Evolutionary conservation across 805 yeast genomes (phyloP).

Genomic region (Candida nonsorbophila): DNA sequence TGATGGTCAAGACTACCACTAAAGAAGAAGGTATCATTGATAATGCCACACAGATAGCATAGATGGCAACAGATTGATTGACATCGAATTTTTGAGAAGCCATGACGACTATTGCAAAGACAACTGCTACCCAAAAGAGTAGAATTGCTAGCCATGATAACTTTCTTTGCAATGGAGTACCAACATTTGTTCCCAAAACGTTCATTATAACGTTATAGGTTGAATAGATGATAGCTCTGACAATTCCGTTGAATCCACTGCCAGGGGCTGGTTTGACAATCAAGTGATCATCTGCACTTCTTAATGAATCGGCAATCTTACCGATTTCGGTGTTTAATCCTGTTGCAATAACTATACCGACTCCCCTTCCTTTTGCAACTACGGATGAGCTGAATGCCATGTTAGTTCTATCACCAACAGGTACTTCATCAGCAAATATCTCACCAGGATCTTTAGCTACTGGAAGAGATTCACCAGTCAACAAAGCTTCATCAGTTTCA

Average conservation of each 20-base stretch:
- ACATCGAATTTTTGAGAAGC: conserved; percentile 73
- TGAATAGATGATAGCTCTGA: conserved; percentile 44
- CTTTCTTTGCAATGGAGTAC: conserved; percentile 78
- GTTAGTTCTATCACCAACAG: conserved; percentile 71
- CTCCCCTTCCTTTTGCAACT: conserved; percentile 71
- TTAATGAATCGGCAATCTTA: conserved; percentile 57
- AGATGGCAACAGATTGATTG: conserved; percentile 76
- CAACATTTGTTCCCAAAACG: conserved; percentile 68
- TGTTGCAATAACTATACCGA: conserved; percentile 63
- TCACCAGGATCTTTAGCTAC: conserved; percentile 48
- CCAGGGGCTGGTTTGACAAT: conserved; percentile 39
- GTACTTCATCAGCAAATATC: conserved; percentile 29
- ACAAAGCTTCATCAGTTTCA: conserved; percentile 65
- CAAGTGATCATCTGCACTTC: conserved; percentile 32
- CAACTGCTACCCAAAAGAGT: conserved; percentile 71
- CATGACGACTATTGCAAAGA: conserved; percentile 84
- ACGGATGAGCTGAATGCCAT: conserved; percentile 67
- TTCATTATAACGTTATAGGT: conserved; percentile 54
- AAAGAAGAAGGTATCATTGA: conserved; percentile 81
- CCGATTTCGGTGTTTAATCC: conserved; percentile 74
- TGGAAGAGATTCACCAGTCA: conserved; percentile 64
- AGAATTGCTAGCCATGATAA: conserved; percentile 72
- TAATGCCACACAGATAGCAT: conserved; percentile 80
- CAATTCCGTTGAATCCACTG: conserved; percentile 39
- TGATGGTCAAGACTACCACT: conserved; percentile 76